Percentiles rank a stretch among this genome's conserved stretches.
These are phyloP conservation scores for Typha latifolia DNA, from an alignment of 176 grass and related monocot genomes.

Conservation along the genomic window DNA sequence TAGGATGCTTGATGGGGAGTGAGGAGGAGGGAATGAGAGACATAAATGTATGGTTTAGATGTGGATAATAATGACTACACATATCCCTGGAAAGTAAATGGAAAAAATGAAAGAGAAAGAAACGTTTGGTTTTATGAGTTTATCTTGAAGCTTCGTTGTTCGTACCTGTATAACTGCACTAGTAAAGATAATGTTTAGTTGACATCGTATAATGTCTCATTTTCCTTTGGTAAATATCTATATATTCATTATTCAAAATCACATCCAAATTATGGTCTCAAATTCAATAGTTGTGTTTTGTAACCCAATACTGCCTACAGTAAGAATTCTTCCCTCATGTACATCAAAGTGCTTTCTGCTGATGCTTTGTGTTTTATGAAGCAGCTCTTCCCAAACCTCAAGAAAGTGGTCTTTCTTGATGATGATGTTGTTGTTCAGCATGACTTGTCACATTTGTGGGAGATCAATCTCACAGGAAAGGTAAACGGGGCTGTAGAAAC, in stretches of 20 bases:
- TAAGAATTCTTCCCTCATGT: not conserved
- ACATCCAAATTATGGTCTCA: not conserved
- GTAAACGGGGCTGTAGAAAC: constrained; percentile 92
- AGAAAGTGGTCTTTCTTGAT: constrained; percentile 92
- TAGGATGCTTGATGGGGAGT: too few species aligned
- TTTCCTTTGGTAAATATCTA: not conserved
- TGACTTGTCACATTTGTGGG: constrained; percentile 77
- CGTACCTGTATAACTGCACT: too few species aligned
- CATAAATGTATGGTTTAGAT: too few species aligned
- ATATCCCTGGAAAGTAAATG: too few species aligned
- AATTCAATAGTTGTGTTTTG: not conserved
- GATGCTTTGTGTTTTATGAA: constrained; percentile 26
- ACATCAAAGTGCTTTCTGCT: constrained; percentile 8
- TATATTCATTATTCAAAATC: not conserved
- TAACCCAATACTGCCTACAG: not conserved
- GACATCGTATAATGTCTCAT: not conserved
- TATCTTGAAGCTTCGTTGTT: too few species aligned
- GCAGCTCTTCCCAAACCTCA: constrained; percentile 82
- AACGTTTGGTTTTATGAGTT: too few species aligned
- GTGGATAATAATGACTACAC: too few species aligned
- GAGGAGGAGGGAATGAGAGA: too few species aligned
- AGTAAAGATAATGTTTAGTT: not conserved
- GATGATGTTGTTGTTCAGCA: constrained; percentile 80
- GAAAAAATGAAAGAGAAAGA: too few species aligned
- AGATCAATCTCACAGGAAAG: constrained; percentile 67